Conservation (phyloP, 2,329 filamentous ascomycete genomes). For the Clonostachys rosea region DNA sequence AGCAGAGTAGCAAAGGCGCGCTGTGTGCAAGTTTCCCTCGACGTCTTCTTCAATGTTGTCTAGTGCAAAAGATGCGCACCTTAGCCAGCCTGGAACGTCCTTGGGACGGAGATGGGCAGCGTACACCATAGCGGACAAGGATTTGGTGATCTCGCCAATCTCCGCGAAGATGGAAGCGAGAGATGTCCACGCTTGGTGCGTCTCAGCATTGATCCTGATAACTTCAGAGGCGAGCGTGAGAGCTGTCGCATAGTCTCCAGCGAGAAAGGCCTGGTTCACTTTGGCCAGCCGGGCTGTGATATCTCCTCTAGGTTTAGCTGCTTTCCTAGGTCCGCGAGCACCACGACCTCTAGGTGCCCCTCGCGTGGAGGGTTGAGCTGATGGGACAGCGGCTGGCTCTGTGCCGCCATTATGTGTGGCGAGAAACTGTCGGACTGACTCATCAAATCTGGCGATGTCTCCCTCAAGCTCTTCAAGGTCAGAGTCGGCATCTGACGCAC, state of each 20-base stretch:
- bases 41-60: conserved; percentile 42
- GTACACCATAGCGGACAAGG: conserved; percentile 55
- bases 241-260: conserved; percentile 55
- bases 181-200: conserved; percentile 60
- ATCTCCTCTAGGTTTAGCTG: conserved; percentile 64
- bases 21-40: conserved; percentile 43
- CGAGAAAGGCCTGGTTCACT: conserved; percentile 65
- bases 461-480: conserved; percentile 36
- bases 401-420: conserved; percentile 25
- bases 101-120: conserved; percentile 60
- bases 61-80: conserved; percentile 52
- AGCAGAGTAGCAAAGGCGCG: conserved; percentile 53
- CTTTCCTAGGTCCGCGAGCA: conserved; percentile 46
- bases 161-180: conserved; percentile 58
- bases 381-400: background rate
- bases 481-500: conserved; percentile 33
- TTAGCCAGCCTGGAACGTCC: conserved; percentile 54
- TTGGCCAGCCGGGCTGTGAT: conserved; percentile 64
- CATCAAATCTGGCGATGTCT: conserved; percentile 36
- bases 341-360: conserved; percentile 15
- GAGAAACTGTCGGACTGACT: conserved; percentile 33
- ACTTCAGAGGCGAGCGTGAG: conserved; percentile 56
- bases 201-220: conserved; percentile 65
- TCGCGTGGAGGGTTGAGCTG: background rate
- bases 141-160: conserved; percentile 50